A percentile compares a stretch with the other conserved stretches of the same genome.
These are phyloP conservation scores for Fraxinus pennsylvanica DNA, from an alignment of 257 asterid species.

Conservation along the genomic window DNA sequence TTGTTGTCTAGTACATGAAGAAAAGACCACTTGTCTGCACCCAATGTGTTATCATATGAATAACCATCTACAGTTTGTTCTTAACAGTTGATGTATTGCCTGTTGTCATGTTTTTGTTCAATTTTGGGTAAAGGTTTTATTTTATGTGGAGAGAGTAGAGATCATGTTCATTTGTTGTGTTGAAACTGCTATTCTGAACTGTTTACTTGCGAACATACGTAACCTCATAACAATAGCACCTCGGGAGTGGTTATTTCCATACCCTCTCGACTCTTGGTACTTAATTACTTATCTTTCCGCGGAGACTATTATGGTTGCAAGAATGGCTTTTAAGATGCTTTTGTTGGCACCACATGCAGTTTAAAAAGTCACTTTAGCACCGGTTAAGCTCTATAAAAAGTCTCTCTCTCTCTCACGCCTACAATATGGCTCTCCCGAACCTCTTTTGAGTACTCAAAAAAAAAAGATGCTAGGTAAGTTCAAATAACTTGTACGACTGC, in stretches of 20 bases:
- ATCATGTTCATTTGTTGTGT: neutral
- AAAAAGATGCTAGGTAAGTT: no score
- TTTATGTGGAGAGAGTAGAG: neutral
- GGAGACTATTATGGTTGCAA: neutral
- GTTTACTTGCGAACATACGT: neutral
- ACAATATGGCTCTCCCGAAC: no score
- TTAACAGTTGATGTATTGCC: constrained; percentile 28
- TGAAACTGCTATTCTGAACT: neutral
- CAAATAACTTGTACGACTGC: no score
- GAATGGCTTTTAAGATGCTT: neutral
- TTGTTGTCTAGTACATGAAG: constrained; percentile 26
- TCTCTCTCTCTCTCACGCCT: no score
- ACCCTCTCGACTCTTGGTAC: neutral
- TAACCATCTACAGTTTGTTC: constrained; percentile 12
- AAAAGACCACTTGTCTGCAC: constrained; percentile 14
- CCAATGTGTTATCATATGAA: constrained; percentile 18
- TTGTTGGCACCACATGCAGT: no score
- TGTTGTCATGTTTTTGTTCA: constrained; percentile 21
- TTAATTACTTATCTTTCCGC: no score
- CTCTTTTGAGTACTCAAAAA: no score
- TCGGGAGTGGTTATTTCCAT: neutral
- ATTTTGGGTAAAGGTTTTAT: constrained; percentile 12
- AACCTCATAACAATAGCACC: neutral
- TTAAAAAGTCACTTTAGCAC: no score
- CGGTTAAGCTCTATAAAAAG: no score